Percentiles rank a stretch among this genome's conserved stretches.
phyloP scores from a whole-genome alignment of 2,329 filamentous ascomycete genomes.

The Pseudocercospora ulei region DNA sequence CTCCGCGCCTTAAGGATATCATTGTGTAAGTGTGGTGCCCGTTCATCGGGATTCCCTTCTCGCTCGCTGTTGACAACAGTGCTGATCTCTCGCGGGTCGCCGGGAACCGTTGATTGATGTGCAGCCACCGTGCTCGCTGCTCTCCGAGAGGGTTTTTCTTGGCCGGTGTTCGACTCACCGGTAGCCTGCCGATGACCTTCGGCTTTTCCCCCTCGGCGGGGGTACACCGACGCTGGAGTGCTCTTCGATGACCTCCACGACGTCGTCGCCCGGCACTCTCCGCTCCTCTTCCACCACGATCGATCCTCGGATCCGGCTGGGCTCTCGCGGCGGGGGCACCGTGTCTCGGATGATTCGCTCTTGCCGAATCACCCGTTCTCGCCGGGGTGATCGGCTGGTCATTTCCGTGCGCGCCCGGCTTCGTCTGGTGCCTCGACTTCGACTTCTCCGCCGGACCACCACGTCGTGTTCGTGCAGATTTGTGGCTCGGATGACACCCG shows the following conservation, averaged over 20 bases:
- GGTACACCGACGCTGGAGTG: conserved; percentile 38
- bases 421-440: conserved; percentile 24
- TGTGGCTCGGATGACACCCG: conserved; percentile 27
- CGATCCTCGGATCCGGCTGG: conserved; percentile 30
- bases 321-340: conserved; percentile 23
- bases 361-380: conserved; percentile 31
- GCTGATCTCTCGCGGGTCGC: not conserved
- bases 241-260: conserved; percentile 53
- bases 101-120: not conserved
- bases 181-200: conserved; percentile 38
- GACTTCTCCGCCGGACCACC: conserved; percentile 28
- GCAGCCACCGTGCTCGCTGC: conserved; percentile 7
- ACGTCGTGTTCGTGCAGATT: conserved; percentile 31
- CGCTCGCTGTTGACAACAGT: conserved; percentile 6
- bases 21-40: conserved; percentile 18
- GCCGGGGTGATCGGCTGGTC: conserved; percentile 26
- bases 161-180: conserved; percentile 37
- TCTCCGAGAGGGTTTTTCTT: not conserved
- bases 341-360: conserved; percentile 33
- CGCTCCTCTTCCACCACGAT: conserved; percentile 41
- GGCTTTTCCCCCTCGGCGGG: conserved; percentile 35
- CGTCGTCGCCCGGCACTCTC: conserved; percentile 44
- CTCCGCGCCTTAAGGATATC: conserved; percentile 17
- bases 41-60: conserved; percentile 4
- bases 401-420: conserved; percentile 28